A percentile compares a stretch with the other conserved stretches of the same genome.
These are phyloP conservation scores for Macrolepiota dolichaula DNA, from an alignment of 768 basidiomycete species.

Conservation along the genomic window DNA sequence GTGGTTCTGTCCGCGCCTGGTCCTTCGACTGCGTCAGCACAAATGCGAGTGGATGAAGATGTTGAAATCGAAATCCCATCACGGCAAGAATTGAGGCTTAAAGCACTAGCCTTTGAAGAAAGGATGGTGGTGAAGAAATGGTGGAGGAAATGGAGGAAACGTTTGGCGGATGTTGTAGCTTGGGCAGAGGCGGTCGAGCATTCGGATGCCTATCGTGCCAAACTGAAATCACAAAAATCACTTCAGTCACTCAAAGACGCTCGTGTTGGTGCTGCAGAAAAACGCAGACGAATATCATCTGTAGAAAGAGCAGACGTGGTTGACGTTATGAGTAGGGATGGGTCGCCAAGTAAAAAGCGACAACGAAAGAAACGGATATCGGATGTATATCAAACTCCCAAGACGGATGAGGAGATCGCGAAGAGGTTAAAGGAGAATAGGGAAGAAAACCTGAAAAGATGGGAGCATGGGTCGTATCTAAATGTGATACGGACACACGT, in stretches of 20 bases:
- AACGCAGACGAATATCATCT: not conserved
- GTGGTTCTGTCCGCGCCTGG: slow-evolving; percentile 24
- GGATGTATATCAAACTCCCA: slow-evolving; percentile 46
- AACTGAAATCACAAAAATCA: slow-evolving; percentile 28
- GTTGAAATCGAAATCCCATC: slow-evolving; percentile 11
- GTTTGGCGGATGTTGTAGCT: slow-evolving; percentile 40
- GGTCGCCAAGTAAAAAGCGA: slow-evolving; percentile 35
- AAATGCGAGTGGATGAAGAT: not conserved
- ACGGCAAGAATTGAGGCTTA: slow-evolving; percentile 32
- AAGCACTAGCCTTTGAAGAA: slow-evolving; percentile 39
- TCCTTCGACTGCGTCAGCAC: not conserved
- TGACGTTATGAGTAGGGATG: slow-evolving; percentile 9
- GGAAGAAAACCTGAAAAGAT: slow-evolving; percentile 66
- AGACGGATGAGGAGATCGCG: slow-evolving; percentile 64
- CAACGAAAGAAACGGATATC: slow-evolving; percentile 36
- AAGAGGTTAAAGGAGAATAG: slow-evolving; percentile 73
- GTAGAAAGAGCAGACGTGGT: not conserved
- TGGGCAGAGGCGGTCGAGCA: slow-evolving; percentile 61
- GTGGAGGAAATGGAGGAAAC: slow-evolving; percentile 46
- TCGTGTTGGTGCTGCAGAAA: slow-evolving; percentile 6
- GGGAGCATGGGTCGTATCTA: slow-evolving; percentile 74
- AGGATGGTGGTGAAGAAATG: slow-evolving; percentile 35
- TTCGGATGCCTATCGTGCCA: slow-evolving; percentile 59
- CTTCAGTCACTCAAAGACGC: slow-evolving; percentile 5
- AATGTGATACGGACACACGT: slow-evolving; percentile 38